Evolutionary conservation across 768 basidiomycete species (phyloP), one percentile per base, ranked within the genome.

Genomic region (Solioccasus polychromus): DNA sequence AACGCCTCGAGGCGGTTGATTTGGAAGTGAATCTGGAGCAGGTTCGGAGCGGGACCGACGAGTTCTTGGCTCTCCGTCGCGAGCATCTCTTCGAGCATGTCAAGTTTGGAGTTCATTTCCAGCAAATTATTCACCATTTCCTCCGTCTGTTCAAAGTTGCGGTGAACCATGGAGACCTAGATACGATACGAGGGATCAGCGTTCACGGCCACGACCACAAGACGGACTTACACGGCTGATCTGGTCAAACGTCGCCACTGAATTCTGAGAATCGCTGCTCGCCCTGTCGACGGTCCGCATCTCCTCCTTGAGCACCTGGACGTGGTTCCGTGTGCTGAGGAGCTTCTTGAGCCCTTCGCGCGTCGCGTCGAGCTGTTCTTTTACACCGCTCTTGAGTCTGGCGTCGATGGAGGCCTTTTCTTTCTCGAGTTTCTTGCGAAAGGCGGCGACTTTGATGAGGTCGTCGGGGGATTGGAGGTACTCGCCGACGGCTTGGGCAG

Each of bases 331-430:
- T 15, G 91, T 89, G 45, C 81, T 73, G 44, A 92, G 73, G 1
- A 96, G 75, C 57, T 85, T 90, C 59, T 85, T 77, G 45, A 95
- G 76, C 1, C 93, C 94, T 40, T 93, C 88, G 40, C 92, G 73
- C 8, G 93, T 97, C 1, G 90, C 82, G 56, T 92, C 85, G 17
- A 99, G 75, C 63, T 98, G 95, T 48, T 94, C 90, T 65, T 88
- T 92, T 53, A 95, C 92, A 9, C 92, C 91, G 45, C 78, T 85
- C 61, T 92, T 88, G 37, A 98, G 80, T 58, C 92, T 79, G 4
- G 86, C 83, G 60, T 96, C 91, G 49, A 98, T 88, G 8, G 92
- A 90, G 1, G 92, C 83, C 68, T 96, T 95, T 68, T 98, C 95
- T 67, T 97, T 97, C 67, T 93, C 86, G 35, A 97, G 78, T 60